Conservation (phyloP, 345 rosid genomes). For the Carallia pectinifolia region DNA sequence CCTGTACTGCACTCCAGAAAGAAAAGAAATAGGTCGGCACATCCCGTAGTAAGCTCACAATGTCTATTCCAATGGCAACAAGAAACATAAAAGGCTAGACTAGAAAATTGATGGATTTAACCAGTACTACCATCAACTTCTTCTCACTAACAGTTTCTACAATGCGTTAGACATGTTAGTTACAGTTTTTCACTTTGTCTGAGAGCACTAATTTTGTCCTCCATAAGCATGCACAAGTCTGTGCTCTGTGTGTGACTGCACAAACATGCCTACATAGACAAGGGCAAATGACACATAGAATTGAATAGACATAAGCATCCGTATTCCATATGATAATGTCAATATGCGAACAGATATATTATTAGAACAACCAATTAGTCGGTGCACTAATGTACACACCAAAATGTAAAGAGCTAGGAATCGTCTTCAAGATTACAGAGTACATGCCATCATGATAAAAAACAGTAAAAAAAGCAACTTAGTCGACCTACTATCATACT, state of each 20-base stretch:
- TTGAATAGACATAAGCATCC: too few relatives aligned
- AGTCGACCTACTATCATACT: too few relatives aligned
- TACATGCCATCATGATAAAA: neutral
- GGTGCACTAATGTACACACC: too few relatives aligned
- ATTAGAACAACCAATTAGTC: too few relatives aligned
- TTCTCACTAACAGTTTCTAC: too few relatives aligned
- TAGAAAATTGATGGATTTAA: neutral
- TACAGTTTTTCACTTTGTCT: too few relatives aligned
- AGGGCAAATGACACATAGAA: too few relatives aligned
- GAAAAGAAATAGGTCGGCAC: constrained; percentile 8
- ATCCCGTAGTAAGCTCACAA: constrained; percentile 3
- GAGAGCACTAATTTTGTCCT: too few relatives aligned
- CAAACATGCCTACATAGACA: too few relatives aligned
- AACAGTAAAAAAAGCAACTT: neutral
- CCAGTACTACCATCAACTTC: neutral
- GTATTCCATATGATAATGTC: neutral
- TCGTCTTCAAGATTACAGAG: neutral
- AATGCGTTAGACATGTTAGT: too few relatives aligned
- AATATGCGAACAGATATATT: neutral
- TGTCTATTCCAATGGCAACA: neutral
- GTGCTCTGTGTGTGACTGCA: too few relatives aligned
- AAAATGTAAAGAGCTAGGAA: neutral
- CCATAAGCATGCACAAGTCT: too few relatives aligned
- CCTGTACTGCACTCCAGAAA: constrained; percentile 58
- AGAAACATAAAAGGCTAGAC: neutral